Base-by-base conservation (phyloP, 495 filamentous ascomycete species). In the Chaetomidium leptoderma region DNA sequence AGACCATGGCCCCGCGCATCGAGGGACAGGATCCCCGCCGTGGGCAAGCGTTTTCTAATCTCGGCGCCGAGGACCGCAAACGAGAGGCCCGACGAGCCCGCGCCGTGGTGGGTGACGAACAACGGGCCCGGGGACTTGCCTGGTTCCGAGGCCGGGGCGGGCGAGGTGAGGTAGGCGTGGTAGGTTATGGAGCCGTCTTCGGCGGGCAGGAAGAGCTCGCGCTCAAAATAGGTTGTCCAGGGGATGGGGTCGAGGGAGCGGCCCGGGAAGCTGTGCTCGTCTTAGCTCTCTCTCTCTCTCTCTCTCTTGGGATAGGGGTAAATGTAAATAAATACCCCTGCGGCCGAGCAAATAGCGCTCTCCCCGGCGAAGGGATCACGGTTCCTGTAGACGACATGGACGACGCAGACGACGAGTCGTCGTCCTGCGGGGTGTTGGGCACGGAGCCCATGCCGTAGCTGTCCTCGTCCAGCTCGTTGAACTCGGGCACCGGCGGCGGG, bases 381-480 rank as follows among this genome's bases (percentile, higher is more conserved):
- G 95, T 98, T 24, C 88, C 90, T 30, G 91, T 90, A 0, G 92
- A 96, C 17, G 92, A 96, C 27, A 85, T 79, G 11, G 89, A 93
- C 2, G 86, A 89, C 2, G 80, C 77, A 35, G 80, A 83, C n/a
- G 85, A 88, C 13, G 87, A 89, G 64, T 89, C 84, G 64, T 92
- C 88, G 63, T 90, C 86, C 55, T 73, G 77, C 37, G 66, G 70
- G 16, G 74, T 62, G 24, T 76, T 68, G 40, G 68, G 57, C 13
- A 74, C 61, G 42, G 72, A 70, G 21, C 62, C 71, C 51, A 51
- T 37, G 48, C 72, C 56, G 39, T 69, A 69, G 19, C 66, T 71
- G 23, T 81, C 78, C 61, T 82, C 81, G 10, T 81, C 75, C 30
- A 81, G 77, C 63, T 83, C 80, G 13, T 73, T 72, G 29, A 74